Evolutionary conservation across 768 basidiomycete genomes (phyloP).

Genomic region (Suillus brevipes): DNA sequence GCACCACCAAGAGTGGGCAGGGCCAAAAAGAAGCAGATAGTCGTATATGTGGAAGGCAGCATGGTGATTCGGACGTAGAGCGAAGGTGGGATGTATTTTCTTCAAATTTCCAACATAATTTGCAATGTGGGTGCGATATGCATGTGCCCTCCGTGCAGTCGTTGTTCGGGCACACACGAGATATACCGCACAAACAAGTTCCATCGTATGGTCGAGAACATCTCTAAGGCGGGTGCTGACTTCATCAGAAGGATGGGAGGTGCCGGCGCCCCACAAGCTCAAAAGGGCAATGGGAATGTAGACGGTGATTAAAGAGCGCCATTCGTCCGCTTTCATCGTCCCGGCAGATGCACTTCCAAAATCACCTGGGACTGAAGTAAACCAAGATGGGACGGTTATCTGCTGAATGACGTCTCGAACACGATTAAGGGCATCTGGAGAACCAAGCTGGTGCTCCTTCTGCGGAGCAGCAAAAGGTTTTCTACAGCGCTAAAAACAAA

Average conservation of each 20-base stretch:
- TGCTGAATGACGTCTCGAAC: constrained; percentile 1
- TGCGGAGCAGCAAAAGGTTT: background rate
- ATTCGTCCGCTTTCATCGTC: constrained; percentile 37
- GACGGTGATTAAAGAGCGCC: constrained; percentile 30
- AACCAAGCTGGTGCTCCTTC: background rate
- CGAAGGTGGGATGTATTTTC: constrained; percentile 18
- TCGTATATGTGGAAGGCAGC: constrained; percentile 30
- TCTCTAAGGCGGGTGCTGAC: background rate
- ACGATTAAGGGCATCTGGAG: background rate
- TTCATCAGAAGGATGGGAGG: constrained; percentile 8
- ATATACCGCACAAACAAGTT: constrained; percentile 24
- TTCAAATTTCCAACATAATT: constrained; percentile 19
- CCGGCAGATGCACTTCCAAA: constrained; percentile 23
- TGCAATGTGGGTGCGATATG: constrained; percentile 19
- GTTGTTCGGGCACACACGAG: constrained; percentile 18
- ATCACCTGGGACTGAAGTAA: constrained; percentile 12
- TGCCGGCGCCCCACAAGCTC: constrained; percentile 21
- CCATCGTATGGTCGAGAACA: constrained; percentile 29
- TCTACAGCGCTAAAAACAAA: background rate
- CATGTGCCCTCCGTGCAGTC: constrained; percentile 9
- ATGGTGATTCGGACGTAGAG: constrained; percentile 32
- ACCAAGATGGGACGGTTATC: constrained; percentile 13
- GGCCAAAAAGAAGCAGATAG: constrained; percentile 29
- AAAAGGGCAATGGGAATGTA: constrained; percentile 35
- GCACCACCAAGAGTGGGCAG: constrained; percentile 27